A percentile compares a stretch with the other conserved stretches of the same genome.
phyloP scores from a whole-genome alignment of 768 basidiomycete species.

The Leucosporidium yakuticum region DNA sequence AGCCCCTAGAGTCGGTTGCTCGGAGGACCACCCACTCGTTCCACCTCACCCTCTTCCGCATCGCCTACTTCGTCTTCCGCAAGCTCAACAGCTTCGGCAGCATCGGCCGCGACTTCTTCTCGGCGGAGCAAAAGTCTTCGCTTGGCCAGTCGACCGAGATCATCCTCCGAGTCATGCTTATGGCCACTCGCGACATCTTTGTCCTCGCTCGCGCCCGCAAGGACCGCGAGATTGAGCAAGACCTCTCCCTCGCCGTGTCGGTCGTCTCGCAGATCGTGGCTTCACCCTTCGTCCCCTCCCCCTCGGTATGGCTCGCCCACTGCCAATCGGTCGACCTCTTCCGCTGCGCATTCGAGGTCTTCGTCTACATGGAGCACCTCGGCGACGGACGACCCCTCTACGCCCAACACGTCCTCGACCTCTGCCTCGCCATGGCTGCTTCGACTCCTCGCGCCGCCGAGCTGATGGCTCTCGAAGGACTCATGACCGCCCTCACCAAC shows the following conservation, averaged over 20 bases:
- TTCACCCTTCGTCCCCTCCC: conserved; percentile 61
- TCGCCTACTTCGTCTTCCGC: conserved; percentile 68
- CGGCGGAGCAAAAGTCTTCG: conserved; percentile 53
- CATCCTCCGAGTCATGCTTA: conserved; percentile 55
- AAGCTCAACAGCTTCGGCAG: conserved; percentile 57
- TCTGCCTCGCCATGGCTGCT: conserved; percentile 78
- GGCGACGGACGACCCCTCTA: conserved; percentile 55
- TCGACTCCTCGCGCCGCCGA: conserved; percentile 68
- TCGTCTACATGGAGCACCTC: conserved; percentile 43
- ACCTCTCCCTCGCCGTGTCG: conserved; percentile 72
- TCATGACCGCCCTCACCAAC: conserved; percentile 73
- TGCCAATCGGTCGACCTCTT: conserved; percentile 78
- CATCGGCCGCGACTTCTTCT: conserved; percentile 41
- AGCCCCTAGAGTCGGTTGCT: conserved; percentile 66
- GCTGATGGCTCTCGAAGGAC: conserved; percentile 73
- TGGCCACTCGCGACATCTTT: conserved; percentile 59
- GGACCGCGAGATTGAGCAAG: conserved; percentile 60
- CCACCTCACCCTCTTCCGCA: conserved; percentile 72
- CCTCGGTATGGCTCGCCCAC: conserved; percentile 67
- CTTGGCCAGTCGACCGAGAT: conserved; percentile 42
- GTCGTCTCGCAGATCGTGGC: conserved; percentile 77
- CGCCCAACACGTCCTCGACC: conserved; percentile 60
- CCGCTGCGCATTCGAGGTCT: conserved; percentile 50
- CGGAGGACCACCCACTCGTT: conserved; percentile 60
- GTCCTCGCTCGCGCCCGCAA: conserved; percentile 52